Evolutionary conservation across 331 rosid genomes (phyloP).

Genomic region (Quercus tomentella): DNA sequence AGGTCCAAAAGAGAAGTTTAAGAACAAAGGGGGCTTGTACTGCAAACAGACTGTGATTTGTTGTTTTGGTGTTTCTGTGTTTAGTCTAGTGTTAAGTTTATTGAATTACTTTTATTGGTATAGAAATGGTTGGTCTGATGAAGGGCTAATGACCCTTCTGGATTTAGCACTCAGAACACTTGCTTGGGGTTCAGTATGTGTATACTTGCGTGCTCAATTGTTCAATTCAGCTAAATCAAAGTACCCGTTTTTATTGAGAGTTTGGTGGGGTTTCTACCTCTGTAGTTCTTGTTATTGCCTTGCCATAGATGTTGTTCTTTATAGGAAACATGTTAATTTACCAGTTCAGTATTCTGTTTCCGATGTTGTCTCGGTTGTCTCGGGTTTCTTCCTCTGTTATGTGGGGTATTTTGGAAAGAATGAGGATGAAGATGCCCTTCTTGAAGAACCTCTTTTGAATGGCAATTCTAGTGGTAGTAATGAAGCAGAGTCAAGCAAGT

Average conservation of each 20-base stretch:
- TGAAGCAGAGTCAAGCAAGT: constrained; percentile 28
- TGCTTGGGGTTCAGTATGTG: constrained; percentile 27
- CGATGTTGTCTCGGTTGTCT: constrained; percentile 40
- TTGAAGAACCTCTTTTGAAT: constrained; percentile 67
- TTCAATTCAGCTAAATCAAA: constrained; percentile 13
- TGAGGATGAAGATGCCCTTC: constrained; percentile 21
- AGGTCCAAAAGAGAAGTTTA: constrained; percentile 16
- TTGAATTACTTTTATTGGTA: constrained; percentile 36
- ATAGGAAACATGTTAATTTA: constrained; percentile 20
- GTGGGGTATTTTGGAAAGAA: constrained; percentile 41
- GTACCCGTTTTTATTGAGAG: constrained; percentile 40
- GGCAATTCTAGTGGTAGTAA: constrained; percentile 23
- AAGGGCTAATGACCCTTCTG: constrained; percentile 26
- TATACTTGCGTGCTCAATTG: constrained; percentile 20
- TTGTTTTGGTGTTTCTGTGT: neutral
- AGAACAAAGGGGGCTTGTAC: neutral
- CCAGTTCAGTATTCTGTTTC: constrained; percentile 44
- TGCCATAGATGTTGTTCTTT: constrained; percentile 41
- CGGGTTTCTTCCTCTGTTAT: constrained; percentile 45
- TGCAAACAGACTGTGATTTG: constrained; percentile 5
- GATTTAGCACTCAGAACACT: constrained; percentile 8
- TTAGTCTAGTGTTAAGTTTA: no score
- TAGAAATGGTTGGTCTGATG: constrained; percentile 37
- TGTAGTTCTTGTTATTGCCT: constrained; percentile 45
- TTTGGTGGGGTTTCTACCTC: constrained; percentile 71